These are phyloP conservation scores for Spizellomyces punctatus DNA, from an alignment of 192 early-diverging fungal species.

Conservation along the genomic window DNA sequence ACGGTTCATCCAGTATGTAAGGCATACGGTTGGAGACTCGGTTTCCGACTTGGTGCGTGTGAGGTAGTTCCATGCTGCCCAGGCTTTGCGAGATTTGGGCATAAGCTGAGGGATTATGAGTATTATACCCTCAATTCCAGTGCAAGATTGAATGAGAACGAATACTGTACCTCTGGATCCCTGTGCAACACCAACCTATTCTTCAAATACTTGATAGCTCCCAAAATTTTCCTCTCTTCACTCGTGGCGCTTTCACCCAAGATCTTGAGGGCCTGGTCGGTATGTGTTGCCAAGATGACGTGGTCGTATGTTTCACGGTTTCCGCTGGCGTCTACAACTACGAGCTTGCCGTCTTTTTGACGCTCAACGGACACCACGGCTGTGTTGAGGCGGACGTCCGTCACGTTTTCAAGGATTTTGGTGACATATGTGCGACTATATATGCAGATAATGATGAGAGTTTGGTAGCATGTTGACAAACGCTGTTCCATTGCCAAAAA, in stretches of 20 bases:
- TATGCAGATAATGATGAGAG: not conserved
- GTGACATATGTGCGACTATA: slow-evolving; percentile 47
- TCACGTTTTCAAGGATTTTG: slow-evolving; percentile 36
- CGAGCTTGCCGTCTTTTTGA: slow-evolving; percentile 14
- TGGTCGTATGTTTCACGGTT: slow-evolving; percentile 50
- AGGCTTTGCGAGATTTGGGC: slow-evolving; percentile 49
- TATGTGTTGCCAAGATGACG: slow-evolving; percentile 63
- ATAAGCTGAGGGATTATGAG: slow-evolving; percentile 43
- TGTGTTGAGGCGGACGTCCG: slow-evolving; percentile 43
- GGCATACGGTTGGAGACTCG: slow-evolving; percentile 43
- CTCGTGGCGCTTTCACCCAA: slow-evolving; percentile 54
- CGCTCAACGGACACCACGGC: slow-evolving; percentile 39
- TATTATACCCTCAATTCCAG: not conserved
- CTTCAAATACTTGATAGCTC: slow-evolving; percentile 45
- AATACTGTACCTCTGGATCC: slow-evolving; percentile 40
- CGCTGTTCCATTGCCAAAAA: not conserved
- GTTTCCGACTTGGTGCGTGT: slow-evolving; percentile 32
- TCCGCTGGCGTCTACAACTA: slow-evolving; percentile 42
- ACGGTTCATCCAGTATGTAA: slow-evolving; percentile 70
- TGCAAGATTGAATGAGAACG: too few species aligned
- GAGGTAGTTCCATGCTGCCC: slow-evolving; percentile 68
- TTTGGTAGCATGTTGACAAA: slow-evolving; percentile 2
- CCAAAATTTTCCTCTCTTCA: slow-evolving; percentile 52
- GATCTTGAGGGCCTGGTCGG: slow-evolving; percentile 58
- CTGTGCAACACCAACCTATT: slow-evolving; percentile 60